These are phyloP conservation scores for Thelephora ganbajun DNA, from an alignment of 768 basidiomycete species.

Conservation along the genomic window DNA sequence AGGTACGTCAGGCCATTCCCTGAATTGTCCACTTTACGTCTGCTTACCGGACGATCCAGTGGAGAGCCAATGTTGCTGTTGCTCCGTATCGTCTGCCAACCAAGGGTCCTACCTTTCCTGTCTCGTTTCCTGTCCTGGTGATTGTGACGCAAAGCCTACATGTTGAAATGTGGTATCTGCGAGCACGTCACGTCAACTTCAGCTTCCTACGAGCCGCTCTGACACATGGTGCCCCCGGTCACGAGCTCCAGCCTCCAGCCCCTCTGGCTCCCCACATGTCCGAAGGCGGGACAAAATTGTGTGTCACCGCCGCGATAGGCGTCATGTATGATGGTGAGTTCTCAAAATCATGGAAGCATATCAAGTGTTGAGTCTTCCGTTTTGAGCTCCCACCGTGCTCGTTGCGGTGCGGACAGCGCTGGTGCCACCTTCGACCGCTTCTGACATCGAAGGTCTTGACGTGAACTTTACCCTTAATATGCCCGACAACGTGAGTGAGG, in stretches of 20 bases:
- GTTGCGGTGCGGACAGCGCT: conserved; percentile 49
- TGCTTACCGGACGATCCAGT: conserved; percentile 24
- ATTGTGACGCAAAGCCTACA: conserved; percentile 53
- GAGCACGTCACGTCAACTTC: conserved; percentile 27
- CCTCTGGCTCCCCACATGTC: conserved; percentile 13
- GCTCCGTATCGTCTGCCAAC: conserved; percentile 39
- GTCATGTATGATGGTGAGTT: conserved; percentile 41
- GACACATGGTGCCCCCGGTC: conserved; percentile 22
- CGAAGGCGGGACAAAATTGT: conserved; percentile 29
- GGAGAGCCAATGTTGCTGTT: conserved; percentile 33
- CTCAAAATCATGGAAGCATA: background rate
- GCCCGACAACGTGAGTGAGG: conserved; percentile 16
- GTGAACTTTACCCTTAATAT: conserved; percentile 25
- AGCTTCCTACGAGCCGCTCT: conserved; percentile 38
- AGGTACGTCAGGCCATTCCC: conserved; percentile 26
- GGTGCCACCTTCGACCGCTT: conserved; percentile 23
- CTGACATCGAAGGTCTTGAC: conserved; percentile 28
- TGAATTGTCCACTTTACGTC: background rate
- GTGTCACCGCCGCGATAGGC: conserved; percentile 45
- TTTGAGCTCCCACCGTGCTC: conserved; percentile 38
- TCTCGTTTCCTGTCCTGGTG: conserved; percentile 40
- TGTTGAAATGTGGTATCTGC: conserved; percentile 39
- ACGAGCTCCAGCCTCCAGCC: conserved; percentile 13
- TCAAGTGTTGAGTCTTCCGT: conserved; percentile 1
- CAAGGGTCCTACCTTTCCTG: conserved; percentile 40